These are phyloP conservation scores for Didymellaceae sp. DNA, from an alignment of 2,329 filamentous ascomycete genomes.

Conservation along the genomic window DNA sequence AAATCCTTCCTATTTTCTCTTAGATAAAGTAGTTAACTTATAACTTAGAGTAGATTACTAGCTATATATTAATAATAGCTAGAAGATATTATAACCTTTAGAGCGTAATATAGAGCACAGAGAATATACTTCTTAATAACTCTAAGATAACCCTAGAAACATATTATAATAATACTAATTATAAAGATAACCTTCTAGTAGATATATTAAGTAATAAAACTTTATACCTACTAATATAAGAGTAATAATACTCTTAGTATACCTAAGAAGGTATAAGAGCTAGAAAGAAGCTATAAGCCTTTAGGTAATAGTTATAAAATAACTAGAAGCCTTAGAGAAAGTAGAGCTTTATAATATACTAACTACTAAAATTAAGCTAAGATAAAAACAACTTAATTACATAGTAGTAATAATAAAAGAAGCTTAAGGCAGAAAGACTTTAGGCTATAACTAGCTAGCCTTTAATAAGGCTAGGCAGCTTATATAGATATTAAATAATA, in stretches of 20 bases:
- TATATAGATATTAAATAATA: not conserved
- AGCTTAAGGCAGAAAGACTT: not conserved
- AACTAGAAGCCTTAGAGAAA: too few species aligned
- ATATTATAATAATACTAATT: not conserved
- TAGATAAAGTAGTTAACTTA: not conserved
- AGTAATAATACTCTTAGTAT: too few species aligned
- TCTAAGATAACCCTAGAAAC: not conserved
- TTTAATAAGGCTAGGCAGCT: not conserved
- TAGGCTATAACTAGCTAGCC: too few species aligned
- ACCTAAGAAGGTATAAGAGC: too few species aligned
- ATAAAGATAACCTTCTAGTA: not conserved
- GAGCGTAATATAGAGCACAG: not conserved
- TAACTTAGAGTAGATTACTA: not conserved
- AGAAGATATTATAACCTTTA: not conserved
- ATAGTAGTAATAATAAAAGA: not conserved
- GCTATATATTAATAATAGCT: not conserved
- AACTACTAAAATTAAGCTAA: not conserved
- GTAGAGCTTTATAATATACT: not conserved
- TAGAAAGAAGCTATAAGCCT: too few species aligned
- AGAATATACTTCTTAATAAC: not conserved
- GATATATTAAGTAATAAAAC: too few species aligned
- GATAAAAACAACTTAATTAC: not conserved
- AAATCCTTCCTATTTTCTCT: conserved; percentile 2
- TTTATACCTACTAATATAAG: too few species aligned
- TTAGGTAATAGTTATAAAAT: too few species aligned